phyloP scores from a whole-genome alignment of 305 asterid species.

The Fraxinus xanthoxyloides region DNA sequence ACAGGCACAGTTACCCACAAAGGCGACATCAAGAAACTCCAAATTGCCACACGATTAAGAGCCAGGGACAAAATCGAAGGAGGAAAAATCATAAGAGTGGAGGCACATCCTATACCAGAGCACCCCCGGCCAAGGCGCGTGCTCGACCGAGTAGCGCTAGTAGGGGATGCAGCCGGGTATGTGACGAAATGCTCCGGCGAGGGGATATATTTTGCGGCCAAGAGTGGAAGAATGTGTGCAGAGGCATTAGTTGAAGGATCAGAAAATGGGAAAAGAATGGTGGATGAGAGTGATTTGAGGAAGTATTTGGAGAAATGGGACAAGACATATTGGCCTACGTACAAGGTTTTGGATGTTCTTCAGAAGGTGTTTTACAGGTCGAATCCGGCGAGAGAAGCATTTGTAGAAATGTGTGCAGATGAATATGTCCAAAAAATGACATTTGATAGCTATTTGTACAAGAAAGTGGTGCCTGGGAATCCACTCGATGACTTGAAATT shows the following conservation, averaged over 20 bases:
- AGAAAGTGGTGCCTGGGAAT: constrained; percentile 82
- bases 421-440: constrained; percentile 96
- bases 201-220: constrained; percentile 97
- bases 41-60: constrained; percentile 63
- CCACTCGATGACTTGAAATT: constrained; percentile 86
- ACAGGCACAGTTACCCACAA: constrained; percentile 90
- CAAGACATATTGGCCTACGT: constrained; percentile 91
- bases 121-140: constrained; percentile 83
- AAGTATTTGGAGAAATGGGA: constrained; percentile 85
- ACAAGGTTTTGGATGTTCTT: constrained; percentile 76
- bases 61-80: constrained; percentile 78
- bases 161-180: constrained; percentile 96
- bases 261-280: constrained; percentile 79
- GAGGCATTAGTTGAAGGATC: constrained; percentile 90
- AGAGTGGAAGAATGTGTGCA: constrained; percentile 95
- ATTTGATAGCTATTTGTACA: constrained; percentile 85
- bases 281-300: constrained; percentile 78
- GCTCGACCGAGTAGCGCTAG: constrained; percentile 71
- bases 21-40: constrained; percentile 74
- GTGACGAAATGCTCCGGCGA: constrained; percentile 94
- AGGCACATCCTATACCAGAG: constrained; percentile 95
- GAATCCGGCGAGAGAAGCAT: constrained; percentile 86
- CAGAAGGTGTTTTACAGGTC: constrained; percentile 92
- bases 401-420: constrained; percentile 86
- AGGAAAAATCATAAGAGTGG: constrained; percentile 81